These are phyloP conservation scores for Tylopilus plumbeoviolaceoides DNA, from an alignment of 768 basidiomycete species.

Conservation along the genomic window DNA sequence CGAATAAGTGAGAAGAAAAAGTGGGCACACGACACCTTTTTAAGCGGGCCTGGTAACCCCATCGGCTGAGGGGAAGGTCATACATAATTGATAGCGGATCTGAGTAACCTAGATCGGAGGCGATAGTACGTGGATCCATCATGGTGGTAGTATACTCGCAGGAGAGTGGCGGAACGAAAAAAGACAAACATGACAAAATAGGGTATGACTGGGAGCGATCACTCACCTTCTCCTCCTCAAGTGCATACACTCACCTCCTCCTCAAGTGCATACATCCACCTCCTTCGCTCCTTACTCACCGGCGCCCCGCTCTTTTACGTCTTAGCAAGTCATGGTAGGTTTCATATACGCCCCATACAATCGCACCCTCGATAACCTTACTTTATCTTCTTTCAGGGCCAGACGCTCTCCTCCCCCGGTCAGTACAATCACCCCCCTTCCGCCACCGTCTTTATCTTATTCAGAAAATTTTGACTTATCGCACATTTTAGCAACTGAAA, in stretches of 20 bases:
- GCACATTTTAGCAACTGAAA: slow-evolving; percentile 65
- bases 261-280: slow-evolving; percentile 14
- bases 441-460: not conserved
- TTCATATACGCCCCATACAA: not conserved
- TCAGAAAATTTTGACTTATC: slow-evolving; percentile 9
- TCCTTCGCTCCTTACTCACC: slow-evolving; percentile 5
- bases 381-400: slow-evolving; percentile 50
- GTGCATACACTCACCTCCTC: slow-evolving; percentile 3
- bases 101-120: slow-evolving; percentile 4
- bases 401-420: slow-evolving; percentile 84
- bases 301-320: slow-evolving; percentile 21
- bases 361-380: slow-evolving; percentile 4
- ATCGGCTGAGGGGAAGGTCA: slow-evolving; percentile 5
- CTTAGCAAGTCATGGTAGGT: slow-evolving; percentile 30
- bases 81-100: slow-evolving; percentile 13
- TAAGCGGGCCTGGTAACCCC: slow-evolving; percentile 10
- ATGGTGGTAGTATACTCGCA: too few species aligned
- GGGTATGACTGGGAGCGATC: slow-evolving; percentile 10
- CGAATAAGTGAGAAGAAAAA: not conserved
- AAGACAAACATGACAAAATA: slow-evolving; percentile 35
- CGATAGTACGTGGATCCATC: slow-evolving; percentile 7
- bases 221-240: not conserved
- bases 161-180: slow-evolving; percentile 6
- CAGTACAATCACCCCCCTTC: slow-evolving; percentile 23
- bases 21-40: slow-evolving; percentile 27